Conservation (phyloP, 2,329 filamentous ascomycete genomes). For the Hypoxylon sp. region DNA sequence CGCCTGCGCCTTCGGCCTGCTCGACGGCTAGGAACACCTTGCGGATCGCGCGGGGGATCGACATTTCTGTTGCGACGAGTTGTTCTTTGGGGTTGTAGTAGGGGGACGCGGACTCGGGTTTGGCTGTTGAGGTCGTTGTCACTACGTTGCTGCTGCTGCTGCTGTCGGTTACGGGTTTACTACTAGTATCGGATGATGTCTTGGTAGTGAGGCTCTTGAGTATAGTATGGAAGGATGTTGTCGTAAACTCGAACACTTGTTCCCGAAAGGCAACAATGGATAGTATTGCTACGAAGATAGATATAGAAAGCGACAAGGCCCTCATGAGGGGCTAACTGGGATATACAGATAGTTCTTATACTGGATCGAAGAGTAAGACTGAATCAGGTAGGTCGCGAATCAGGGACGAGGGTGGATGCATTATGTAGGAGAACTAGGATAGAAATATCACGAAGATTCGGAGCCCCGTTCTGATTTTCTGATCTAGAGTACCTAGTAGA, state of each 20-base stretch:
- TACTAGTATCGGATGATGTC: slow-evolving; percentile 21
- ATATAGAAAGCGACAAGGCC: slow-evolving; percentile 49
- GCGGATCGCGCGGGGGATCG: slow-evolving; percentile 76
- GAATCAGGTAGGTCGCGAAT: slow-evolving; percentile 30
- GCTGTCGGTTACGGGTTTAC: too few relatives aligned
- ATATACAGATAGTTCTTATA: slow-evolving; percentile 23
- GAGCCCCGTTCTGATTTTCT: slow-evolving; percentile 10
- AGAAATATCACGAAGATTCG: slow-evolving; percentile 39
- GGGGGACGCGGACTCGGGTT: slow-evolving; percentile 33
- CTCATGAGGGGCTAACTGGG: slow-evolving; percentile 48
- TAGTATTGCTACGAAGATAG: slow-evolving; percentile 50
- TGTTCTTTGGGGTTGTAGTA: slow-evolving; percentile 43
- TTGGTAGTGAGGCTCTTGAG: slow-evolving; percentile 32
- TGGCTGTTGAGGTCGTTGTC: slow-evolving; percentile 25
- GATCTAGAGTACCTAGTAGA: too few relatives aligned
- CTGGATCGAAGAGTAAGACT: slow-evolving; percentile 26
- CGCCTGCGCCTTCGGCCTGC: slow-evolving; percentile 88
- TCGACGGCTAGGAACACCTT: slow-evolving; percentile 86
- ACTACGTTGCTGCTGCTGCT: slow-evolving; percentile 16
- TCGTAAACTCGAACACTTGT: slow-evolving; percentile 43
- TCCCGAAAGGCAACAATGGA: slow-evolving; percentile 49
- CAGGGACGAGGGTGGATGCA: slow-evolving; percentile 33
- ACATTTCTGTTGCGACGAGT: slow-evolving; percentile 62
- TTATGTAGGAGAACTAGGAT: slow-evolving; percentile 29
- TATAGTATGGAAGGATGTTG: slow-evolving; percentile 37